Evolutionary conservation across 805 yeast genomes (phyloP), one percentile per base, ranked within the genome.

Genomic region (Wickerhamiella sorbophila): DNA sequence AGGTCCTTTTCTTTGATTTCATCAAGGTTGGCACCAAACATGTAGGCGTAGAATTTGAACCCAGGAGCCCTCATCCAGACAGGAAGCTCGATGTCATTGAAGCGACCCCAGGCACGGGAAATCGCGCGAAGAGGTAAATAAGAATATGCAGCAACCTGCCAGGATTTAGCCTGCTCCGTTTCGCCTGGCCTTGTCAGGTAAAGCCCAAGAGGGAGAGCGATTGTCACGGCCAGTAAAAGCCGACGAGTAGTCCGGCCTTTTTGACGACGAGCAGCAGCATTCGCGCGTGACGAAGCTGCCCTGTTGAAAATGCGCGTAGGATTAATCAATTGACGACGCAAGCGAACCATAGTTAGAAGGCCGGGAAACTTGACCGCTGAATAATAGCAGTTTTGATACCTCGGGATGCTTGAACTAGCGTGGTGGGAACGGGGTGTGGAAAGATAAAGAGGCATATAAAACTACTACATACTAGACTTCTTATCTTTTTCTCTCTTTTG

Each of bases 51-150:
- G 42, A 87, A 66, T 54, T 67, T 71, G 62, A 70, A 91, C 5
- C 95, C 77, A 17, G 93, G 91, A 9, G 70, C 75, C 52, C 99
- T 72, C 46, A 88, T 53, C 93, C 95, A 85, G 20, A 77, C 69
- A 0, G 99, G 99, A 48, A 91, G 66, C 36, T 75, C 78, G 36
- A 87, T 69, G 43, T 77, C 77, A 57, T 91, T 91, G 44, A 91
- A 71, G 52, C 74, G 76, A 26, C 99, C 99, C 99, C 99, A 91
- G 36, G 88, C 62, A 47, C 99, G 72, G 1, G 96, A 86, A 27
- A 86, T 67, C 1, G 95, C 82, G 56, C 87, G 85, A 57, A 91
- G 70, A 1, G 99, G 99, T 37, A 91, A 66, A 1, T 95, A 78
- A 3, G 86, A 75, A 61, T 91, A 91, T 24, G 91, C 79, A 55